Percentiles rank a stretch among this genome's conserved stretches.
Conservation (phyloP, 805 yeast species). For the Wickerhamomyces alni region DNA sequence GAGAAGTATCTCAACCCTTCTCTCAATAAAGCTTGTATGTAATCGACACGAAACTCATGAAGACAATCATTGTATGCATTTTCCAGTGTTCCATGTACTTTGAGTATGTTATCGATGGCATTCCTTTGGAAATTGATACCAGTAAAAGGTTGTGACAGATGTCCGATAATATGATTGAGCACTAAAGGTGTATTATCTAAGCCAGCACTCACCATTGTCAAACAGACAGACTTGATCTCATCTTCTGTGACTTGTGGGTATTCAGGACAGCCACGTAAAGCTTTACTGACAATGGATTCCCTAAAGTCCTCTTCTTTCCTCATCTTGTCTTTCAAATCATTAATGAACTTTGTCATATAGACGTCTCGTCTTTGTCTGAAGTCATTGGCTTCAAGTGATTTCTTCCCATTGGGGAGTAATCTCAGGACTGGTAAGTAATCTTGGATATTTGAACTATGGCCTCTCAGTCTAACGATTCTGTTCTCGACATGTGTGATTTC, state of each 20-base stretch:
- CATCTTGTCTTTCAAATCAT: slow-evolving; percentile 23
- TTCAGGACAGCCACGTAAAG: slow-evolving; percentile 10
- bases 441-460: slow-evolving; percentile 48
- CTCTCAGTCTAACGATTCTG: slow-evolving; percentile 48
- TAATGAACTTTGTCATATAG: slow-evolving; percentile 38
- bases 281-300: slow-evolving; percentile 30
- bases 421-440: slow-evolving; percentile 49
- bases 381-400: slow-evolving; percentile 20
- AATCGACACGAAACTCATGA: slow-evolving; percentile 34
- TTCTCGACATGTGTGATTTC: slow-evolving; percentile 53
- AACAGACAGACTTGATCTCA: slow-evolving; percentile 55
- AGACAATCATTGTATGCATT: slow-evolving; percentile 31
- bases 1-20: slow-evolving; percentile 60
- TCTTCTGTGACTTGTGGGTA: slow-evolving; percentile 23
- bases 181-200: slow-evolving; percentile 66
- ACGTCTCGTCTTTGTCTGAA: slow-evolving; percentile 38
- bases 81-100: slow-evolving; percentile 24
- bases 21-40: slow-evolving; percentile 49
- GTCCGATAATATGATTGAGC: slow-evolving; percentile 55
- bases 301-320: slow-evolving; percentile 21
- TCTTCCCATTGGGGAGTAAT: slow-evolving; percentile 19
- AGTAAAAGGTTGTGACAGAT: slow-evolving; percentile 38
- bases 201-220: slow-evolving; percentile 78
- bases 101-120: slow-evolving; percentile 37
- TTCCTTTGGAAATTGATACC: slow-evolving; percentile 36